Conservation (phyloP, 2,329 filamentous ascomycete species). For the Lachnellula suecica region DNA sequence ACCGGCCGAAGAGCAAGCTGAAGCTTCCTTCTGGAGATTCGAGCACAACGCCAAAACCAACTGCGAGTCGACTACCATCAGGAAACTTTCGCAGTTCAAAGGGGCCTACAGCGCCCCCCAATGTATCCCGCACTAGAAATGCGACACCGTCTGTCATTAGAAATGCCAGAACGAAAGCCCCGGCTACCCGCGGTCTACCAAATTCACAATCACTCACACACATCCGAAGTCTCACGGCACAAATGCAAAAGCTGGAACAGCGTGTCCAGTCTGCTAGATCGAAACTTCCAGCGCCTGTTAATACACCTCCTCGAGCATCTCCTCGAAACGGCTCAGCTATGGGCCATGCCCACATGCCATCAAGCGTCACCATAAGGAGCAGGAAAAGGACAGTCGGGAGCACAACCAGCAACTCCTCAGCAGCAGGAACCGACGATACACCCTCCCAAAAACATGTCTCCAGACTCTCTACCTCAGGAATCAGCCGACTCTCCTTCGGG, state of each 20-base stretch:
- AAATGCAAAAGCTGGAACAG: constrained; percentile 96
- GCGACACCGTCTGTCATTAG: constrained; percentile 36
- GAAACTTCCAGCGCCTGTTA: constrained; percentile 79
- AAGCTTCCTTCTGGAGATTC: constrained; percentile 55
- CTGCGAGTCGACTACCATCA: constrained; percentile 28
- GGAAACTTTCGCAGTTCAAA: constrained; percentile 23
- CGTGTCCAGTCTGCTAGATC: constrained; percentile 89
- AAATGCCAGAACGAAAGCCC: constrained; percentile 42
- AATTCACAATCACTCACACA: constrained; percentile 78
- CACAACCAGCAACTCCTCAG: constrained; percentile 32
- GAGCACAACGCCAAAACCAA: constrained; percentile 53
- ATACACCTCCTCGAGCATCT: constrained; percentile 78
- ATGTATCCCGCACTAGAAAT: constrained; percentile 22
- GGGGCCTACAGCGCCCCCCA: constrained; percentile 22
- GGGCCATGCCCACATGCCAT: constrained; percentile 46
- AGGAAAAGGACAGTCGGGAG: constrained; percentile 64
- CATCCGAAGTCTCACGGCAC: constrained; percentile 88
- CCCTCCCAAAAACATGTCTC: constrained; percentile 50
- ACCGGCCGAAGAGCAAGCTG: constrained; percentile 41
- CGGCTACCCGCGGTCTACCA: constrained; percentile 42
- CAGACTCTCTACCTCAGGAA: constrained; percentile 60
- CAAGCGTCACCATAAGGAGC: constrained; percentile 64
- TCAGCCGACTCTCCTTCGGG: constrained; percentile 63
- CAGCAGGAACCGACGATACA: constrained; percentile 30
- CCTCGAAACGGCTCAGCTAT: constrained; percentile 54